Evolutionary conservation across 2,329 filamentous ascomycete genomes (phyloP).

Genomic region (Decorospora gaudefroyi): DNA sequence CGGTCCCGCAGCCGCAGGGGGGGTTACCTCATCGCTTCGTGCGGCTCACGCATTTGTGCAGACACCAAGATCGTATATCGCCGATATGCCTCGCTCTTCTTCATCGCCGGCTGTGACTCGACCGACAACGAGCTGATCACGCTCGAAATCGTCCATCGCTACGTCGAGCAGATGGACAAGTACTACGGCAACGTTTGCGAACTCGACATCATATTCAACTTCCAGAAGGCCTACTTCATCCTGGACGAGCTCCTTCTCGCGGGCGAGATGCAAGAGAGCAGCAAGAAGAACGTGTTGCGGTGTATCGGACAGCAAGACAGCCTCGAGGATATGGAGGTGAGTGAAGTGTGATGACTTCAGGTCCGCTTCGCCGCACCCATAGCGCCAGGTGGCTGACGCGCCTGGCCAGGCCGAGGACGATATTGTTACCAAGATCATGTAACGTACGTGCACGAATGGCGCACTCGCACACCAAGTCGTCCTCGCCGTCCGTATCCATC

Average conservation of each 20-base stretch:
- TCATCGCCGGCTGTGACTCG: conserved; percentile 96
- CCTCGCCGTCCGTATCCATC: conserved; percentile 19
- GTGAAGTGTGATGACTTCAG: conserved; percentile 49
- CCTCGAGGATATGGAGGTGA: conserved; percentile 98
- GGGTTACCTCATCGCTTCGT: conserved; percentile 20
- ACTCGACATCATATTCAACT: conserved; percentile 99
- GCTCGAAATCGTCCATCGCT: conserved; percentile 97
- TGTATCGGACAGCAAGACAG: conserved; percentile 98
- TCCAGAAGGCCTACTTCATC: conserved; percentile 99
- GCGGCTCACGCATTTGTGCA: conserved; percentile 51
- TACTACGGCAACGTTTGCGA: conserved; percentile 99
- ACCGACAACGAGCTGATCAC: conserved; percentile 98
- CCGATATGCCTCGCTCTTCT: conserved; percentile 97
- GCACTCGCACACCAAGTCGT: conserved; percentile 14
- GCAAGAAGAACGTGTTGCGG: conserved; percentile 96
- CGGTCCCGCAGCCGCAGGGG: conserved; percentile 19
- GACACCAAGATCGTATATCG: conserved; percentile 99
- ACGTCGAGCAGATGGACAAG: conserved; percentile 99
- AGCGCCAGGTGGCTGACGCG: conserved; percentile 50
- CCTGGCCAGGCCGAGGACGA: conserved; percentile 79
- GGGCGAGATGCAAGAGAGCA: conserved; percentile 97
- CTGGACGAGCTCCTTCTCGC: conserved; percentile 93
- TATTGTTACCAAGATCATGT: conserved; percentile 85
- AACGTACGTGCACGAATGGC: conserved; percentile 23
- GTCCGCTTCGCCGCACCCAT: conserved; percentile 25